phyloP scores from a whole-genome alignment of 441 rosid genomes.

The Populus trichocarpa region DNA sequence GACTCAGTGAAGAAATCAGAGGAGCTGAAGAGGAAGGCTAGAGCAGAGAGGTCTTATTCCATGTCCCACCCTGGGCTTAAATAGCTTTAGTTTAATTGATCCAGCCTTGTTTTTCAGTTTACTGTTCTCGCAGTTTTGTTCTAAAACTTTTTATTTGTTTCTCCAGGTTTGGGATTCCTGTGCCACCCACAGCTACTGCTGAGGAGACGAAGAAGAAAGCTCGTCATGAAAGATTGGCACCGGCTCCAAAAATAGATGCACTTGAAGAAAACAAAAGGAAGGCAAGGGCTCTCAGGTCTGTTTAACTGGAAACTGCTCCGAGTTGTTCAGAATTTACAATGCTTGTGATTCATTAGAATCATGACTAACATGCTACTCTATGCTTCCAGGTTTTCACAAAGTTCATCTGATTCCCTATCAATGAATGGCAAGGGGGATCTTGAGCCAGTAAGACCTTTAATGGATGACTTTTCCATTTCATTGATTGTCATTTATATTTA shows the following conservation, averaged over 20 bases:
- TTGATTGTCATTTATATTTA: not conserved
- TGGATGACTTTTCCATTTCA: not conserved
- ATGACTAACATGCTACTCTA: not conserved
- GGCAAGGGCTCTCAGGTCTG: constrained; percentile 74
- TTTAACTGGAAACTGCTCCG: not conserved
- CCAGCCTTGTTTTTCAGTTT: not conserved
- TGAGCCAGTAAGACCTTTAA: constrained; percentile 37
- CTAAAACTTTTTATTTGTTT: not conserved
- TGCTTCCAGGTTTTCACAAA: constrained; percentile 59
- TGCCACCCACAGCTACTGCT: constrained; percentile 37
- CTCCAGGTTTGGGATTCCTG: constrained; percentile 73
- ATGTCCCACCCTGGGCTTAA: not conserved
- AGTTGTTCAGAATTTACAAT: not conserved
- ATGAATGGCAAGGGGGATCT: constrained; percentile 47
- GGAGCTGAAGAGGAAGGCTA: constrained; percentile 82
- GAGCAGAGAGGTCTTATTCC: constrained; percentile 79
- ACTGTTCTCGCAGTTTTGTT: not conserved
- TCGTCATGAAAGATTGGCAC: constrained; percentile 69
- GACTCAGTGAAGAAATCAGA: constrained; percentile 54
- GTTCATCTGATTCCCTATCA: constrained; percentile 42
- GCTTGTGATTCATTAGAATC: constrained; percentile 1
- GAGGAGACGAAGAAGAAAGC: constrained; percentile 87
- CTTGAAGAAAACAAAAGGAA: constrained; percentile 79
- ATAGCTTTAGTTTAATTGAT: not conserved
- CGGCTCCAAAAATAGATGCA: constrained; percentile 37